Percentiles rank a stretch among this genome's conserved stretches.
phyloP scores from a whole-genome alignment of 1,139 yeast species.

The Kurtzmaniella quercitrusa region DNA sequence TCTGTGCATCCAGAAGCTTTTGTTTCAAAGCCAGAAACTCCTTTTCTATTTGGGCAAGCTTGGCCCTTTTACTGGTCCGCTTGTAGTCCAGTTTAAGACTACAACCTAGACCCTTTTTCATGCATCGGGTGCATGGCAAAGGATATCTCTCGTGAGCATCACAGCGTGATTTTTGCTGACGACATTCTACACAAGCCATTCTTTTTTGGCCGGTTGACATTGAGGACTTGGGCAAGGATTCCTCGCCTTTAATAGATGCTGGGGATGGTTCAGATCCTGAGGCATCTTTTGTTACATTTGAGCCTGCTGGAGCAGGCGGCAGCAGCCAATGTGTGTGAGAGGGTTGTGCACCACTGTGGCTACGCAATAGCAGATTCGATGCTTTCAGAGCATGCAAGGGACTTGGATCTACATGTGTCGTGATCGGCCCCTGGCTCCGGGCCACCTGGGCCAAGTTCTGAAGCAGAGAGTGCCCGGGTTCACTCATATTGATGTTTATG shows the following conservation, averaged over 20 bases:
- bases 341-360: background rate
- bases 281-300: background rate
- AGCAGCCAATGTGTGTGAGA: slow-evolving; percentile 4
- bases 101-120: slow-evolving; percentile 65
- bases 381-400: background rate
- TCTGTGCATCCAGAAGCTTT: slow-evolving; percentile 48
- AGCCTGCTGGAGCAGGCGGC: slow-evolving; percentile 5
- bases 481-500: slow-evolving; percentile 4
- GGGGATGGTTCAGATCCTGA: background rate
- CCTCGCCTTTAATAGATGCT: background rate
- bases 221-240: background rate
- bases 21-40: slow-evolving; percentile 68
- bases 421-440: slow-evolving; percentile 22
- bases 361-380: background rate
- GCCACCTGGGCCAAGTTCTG: slow-evolving; percentile 45
- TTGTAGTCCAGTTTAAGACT: slow-evolving; percentile 76
- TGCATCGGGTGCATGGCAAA: slow-evolving; percentile 78
- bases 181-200: slow-evolving; percentile 92
- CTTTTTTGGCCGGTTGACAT: slow-evolving; percentile 31
- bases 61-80: slow-evolving; percentile 82
- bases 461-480: slow-evolving; percentile 20
- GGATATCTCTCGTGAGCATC: slow-evolving; percentile 80
- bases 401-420: background rate
- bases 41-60: slow-evolving; percentile 77
- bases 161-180: slow-evolving; percentile 90